Evolutionary conservation across 345 rosid genomes (phyloP).

Genomic region (Physaria fendleri): DNA sequence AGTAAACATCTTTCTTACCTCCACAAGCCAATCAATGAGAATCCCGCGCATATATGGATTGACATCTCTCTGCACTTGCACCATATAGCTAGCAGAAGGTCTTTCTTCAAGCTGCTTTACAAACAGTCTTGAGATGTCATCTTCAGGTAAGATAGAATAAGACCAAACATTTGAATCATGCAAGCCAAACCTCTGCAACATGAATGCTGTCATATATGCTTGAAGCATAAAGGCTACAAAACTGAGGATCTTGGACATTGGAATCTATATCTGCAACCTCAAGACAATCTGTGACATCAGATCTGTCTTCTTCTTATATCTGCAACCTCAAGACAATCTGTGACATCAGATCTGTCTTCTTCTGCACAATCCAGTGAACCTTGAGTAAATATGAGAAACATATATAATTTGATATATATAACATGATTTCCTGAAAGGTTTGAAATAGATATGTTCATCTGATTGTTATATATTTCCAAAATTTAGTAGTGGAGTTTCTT

Average conservation of each 20-base stretch:
- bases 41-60: constrained; percentile 71
- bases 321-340: constrained; percentile 32
- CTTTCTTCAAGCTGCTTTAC: constrained; percentile 61
- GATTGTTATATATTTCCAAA: no score
- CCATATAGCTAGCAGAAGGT: constrained; percentile 67
- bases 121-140: neutral
- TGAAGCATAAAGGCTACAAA: constrained; percentile 61
- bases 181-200: constrained; percentile 62
- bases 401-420: neutral
- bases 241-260: constrained; percentile 52
- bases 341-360: constrained; percentile 30
- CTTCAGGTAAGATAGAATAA: neutral
- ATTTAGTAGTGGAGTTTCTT: constrained; percentile 20
- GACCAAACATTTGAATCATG: neutral
- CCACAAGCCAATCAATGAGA: constrained; percentile 87
- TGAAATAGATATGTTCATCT: no score
- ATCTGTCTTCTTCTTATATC: constrained; percentile 44
- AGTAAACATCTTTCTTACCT: constrained; percentile 36
- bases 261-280: constrained; percentile 69
- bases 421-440: constrained; percentile 2
- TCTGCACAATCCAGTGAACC: constrained; percentile 40
- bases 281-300: constrained; percentile 17
- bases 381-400: neutral
- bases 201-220: constrained; percentile 47
- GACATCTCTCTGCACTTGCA: constrained; percentile 59